phyloP scores from a whole-genome alignment of 768 basidiomycete genomes.

The Galerina marginata region DNA sequence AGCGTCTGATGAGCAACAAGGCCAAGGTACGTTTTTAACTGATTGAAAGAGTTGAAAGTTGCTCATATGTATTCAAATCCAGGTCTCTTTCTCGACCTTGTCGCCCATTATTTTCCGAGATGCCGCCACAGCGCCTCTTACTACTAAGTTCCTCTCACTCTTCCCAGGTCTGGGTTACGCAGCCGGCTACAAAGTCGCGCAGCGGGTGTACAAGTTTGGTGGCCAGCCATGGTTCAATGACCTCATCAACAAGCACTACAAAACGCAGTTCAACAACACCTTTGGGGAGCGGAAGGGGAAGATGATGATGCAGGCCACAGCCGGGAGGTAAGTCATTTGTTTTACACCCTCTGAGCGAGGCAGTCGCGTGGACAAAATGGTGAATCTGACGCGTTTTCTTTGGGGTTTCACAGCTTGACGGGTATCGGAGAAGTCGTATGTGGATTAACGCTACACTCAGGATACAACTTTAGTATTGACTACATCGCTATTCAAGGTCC shows the following conservation, averaged over 20 bases:
- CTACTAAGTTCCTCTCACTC: slow-evolving; percentile 81
- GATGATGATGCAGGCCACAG: slow-evolving; percentile 93
- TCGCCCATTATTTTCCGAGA: slow-evolving; percentile 89
- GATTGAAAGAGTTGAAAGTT: not conserved
- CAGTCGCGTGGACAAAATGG: not conserved
- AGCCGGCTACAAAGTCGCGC: slow-evolving; percentile 95
- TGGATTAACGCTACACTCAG: slow-evolving; percentile 12
- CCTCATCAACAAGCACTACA: slow-evolving; percentile 82
- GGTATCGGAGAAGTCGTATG: slow-evolving; percentile 94
- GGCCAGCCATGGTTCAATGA: slow-evolving; percentile 99
- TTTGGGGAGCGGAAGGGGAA: slow-evolving; percentile 97
- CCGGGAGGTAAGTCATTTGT: slow-evolving; percentile 73
- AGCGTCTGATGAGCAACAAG: slow-evolving; percentile 98
- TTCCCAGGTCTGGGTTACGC: slow-evolving; percentile 99
- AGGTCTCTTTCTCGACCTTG: slow-evolving; percentile 70
- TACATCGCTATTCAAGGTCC: slow-evolving; percentile 52
- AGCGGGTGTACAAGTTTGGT: slow-evolving; percentile 97
- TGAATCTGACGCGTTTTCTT: slow-evolving; percentile 8
- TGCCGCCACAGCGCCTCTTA: slow-evolving; percentile 68
- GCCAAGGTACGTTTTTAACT: slow-evolving; percentile 56
- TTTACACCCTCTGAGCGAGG: not conserved
- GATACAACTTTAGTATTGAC: not conserved
- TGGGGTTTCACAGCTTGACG: slow-evolving; percentile 53
- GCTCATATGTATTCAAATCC: not conserved
- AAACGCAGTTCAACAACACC: slow-evolving; percentile 75